Percentiles rank a stretch among this genome's conserved stretches.
Evolutionary conservation across 106 monocot species (phyloP).

Genomic region (Allium fistulosum): DNA sequence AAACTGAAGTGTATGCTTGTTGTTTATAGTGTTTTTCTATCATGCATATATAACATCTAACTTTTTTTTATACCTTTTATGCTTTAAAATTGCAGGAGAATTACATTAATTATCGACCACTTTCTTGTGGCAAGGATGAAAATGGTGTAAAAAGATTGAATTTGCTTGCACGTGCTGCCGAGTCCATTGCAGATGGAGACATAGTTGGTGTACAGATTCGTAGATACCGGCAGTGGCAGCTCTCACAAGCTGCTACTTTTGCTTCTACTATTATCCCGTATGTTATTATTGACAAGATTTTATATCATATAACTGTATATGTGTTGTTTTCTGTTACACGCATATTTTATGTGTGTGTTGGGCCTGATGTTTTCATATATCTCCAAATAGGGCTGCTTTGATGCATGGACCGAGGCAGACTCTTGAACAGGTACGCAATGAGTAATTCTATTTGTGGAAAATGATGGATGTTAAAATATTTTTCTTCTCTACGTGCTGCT

Average conservation of each 20-base stretch:
- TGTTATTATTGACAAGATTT: conserved; percentile 4
- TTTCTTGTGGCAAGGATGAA: conserved; percentile 66
- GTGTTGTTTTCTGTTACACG: too few species aligned
- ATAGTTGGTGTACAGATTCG: conserved; percentile 91
- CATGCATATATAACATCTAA: too few species aligned
- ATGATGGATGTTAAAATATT: not conserved
- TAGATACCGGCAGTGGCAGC: conserved; percentile 97
- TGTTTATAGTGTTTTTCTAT: too few species aligned
- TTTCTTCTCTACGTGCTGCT: too few species aligned
- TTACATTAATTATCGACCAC: conserved; percentile 93
- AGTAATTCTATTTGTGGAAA: not conserved
- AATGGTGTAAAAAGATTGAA: conserved; percentile 86
- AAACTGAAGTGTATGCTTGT: too few species aligned
- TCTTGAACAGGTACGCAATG: conserved; percentile 53
- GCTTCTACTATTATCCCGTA: conserved; percentile 93
- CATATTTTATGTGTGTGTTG: too few species aligned
- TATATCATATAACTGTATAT: conserved; percentile 1
- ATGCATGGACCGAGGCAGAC: conserved; percentile 76
- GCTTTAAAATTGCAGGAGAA: conserved; percentile 60
- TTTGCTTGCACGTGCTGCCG: conserved; percentile 70
- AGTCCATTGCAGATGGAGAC: conserved; percentile 87
- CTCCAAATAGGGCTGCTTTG: conserved; percentile 65
- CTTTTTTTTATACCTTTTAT: not conserved
- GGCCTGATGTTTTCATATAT: too few species aligned
- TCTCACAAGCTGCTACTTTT: conserved; percentile 78